phyloP scores from a whole-genome alignment of 139 green algal genomes.

The Tetradesmus obliquus region DNA sequence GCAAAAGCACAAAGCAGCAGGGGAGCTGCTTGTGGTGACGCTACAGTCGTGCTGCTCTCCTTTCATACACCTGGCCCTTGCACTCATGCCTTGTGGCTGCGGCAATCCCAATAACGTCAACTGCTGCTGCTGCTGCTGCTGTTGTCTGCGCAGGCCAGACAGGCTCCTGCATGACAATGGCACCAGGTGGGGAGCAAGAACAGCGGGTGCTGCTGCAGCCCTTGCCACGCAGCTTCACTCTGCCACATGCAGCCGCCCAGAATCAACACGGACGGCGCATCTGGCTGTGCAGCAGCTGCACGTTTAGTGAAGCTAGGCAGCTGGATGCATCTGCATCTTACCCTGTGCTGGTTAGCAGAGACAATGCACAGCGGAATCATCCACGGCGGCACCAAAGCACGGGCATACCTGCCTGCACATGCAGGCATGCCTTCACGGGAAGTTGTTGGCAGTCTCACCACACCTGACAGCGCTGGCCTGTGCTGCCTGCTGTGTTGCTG shows the following conservation, averaged over 20 bases:
- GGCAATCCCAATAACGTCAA: too few species aligned
- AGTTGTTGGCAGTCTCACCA: too few species aligned
- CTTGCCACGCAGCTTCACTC: too few species aligned
- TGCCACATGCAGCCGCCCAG: neutral
- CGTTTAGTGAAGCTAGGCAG: neutral
- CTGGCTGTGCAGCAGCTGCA: neutral
- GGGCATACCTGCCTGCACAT: too few species aligned
- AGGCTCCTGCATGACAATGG: slow-evolving; percentile 28
- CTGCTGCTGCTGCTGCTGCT: slow-evolving; percentile 15
- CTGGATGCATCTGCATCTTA: neutral
- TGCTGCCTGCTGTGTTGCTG: neutral
- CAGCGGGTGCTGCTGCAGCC: neutral
- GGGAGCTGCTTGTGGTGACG: too few species aligned
- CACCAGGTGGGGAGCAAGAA: neutral
- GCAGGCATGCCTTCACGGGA: too few species aligned
- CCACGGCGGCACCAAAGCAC: too few species aligned
- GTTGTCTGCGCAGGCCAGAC: slow-evolving; percentile 20
- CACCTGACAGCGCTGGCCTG: neutral
- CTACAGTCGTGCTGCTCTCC: too few species aligned
- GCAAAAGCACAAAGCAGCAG: too few species aligned
- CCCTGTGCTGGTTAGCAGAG: neutral
- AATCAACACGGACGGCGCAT: neutral
- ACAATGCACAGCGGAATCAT: neutral
- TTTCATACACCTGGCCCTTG: too few species aligned
- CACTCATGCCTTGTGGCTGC: neutral